Evolutionary conservation across 768 basidiomycete genomes (phyloP).

Genomic region (Hygrophorus russula): DNA sequence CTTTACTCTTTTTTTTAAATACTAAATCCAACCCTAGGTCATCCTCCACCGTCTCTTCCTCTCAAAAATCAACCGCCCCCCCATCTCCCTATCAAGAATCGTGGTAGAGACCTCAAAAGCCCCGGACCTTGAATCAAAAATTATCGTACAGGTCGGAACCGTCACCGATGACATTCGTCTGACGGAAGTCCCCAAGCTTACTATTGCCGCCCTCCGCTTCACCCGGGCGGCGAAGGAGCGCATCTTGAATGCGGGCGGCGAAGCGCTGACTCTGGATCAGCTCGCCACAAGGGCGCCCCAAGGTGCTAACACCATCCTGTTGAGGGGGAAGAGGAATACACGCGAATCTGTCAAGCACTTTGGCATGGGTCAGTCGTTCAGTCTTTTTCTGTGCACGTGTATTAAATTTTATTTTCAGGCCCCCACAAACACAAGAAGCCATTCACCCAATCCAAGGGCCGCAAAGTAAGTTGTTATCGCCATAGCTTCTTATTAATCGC

Average conservation of each 20-base stretch:
- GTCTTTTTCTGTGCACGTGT: background rate
- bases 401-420: constrained; percentile 22
- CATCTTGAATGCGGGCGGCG: constrained; percentile 92
- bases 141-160: constrained; percentile 82
- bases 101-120: constrained; percentile 66
- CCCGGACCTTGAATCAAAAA: constrained; percentile 62
- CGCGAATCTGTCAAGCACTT: constrained; percentile 97
- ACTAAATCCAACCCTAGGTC: constrained; percentile 37
- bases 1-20: background rate
- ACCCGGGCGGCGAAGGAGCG: constrained; percentile 88
- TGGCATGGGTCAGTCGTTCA: constrained; percentile 60
- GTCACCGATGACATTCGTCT: constrained; percentile 95
- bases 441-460: constrained; percentile 89
- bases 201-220: constrained; percentile 92
- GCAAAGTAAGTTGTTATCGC: constrained; percentile 61
- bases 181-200: constrained; percentile 75
- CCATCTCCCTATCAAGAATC: constrained; percentile 90
- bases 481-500: too few species aligned
- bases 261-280: constrained; percentile 91
- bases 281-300: constrained; percentile 91
- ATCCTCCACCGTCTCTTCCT: constrained; percentile 95
- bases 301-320: constrained; percentile 87
- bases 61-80: constrained; percentile 95
- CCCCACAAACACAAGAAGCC: constrained; percentile 99
- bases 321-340: constrained; percentile 86